phyloP scores from a whole-genome alignment of 345 rosid genomes.

The Eucalyptus rudis region DNA sequence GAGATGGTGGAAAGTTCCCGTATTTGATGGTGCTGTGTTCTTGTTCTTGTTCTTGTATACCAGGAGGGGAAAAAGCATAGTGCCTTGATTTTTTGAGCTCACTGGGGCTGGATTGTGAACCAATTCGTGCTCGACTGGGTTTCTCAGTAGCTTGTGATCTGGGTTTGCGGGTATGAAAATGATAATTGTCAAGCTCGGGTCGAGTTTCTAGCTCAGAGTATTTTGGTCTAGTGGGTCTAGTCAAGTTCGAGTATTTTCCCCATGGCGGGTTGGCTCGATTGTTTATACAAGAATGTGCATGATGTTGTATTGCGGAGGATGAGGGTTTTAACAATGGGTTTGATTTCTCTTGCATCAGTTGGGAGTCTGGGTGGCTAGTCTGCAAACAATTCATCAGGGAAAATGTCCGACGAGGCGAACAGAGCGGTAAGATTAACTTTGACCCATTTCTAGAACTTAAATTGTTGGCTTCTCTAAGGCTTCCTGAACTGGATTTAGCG shows the following conservation, averaged over 20 bases:
- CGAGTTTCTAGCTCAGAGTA: background rate
- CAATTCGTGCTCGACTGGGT: background rate
- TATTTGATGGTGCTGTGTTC: background rate
- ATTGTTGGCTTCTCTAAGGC: background rate
- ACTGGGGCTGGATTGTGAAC: background rate
- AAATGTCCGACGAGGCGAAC: background rate
- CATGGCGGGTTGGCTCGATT: background rate
- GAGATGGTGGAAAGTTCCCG: background rate
- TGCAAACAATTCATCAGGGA: background rate
- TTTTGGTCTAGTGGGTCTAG: background rate
- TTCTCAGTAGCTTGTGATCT: background rate
- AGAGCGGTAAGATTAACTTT: background rate
- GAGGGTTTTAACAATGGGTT: background rate
- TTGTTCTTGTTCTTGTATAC: background rate
- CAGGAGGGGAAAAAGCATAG: background rate
- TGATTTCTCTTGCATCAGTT: background rate
- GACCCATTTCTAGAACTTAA: background rate
- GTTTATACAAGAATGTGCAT: background rate
- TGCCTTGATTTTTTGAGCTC: background rate
- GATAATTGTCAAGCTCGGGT: background rate
- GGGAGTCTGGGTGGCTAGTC: background rate
- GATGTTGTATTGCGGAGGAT: background rate
- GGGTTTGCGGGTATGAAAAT: background rate
- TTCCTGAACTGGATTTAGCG: background rate
- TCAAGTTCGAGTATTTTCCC: background rate